Evolutionary conservation across 176 grass and related monocot species (phyloP).

Genomic region (Cenchrus americanus): DNA sequence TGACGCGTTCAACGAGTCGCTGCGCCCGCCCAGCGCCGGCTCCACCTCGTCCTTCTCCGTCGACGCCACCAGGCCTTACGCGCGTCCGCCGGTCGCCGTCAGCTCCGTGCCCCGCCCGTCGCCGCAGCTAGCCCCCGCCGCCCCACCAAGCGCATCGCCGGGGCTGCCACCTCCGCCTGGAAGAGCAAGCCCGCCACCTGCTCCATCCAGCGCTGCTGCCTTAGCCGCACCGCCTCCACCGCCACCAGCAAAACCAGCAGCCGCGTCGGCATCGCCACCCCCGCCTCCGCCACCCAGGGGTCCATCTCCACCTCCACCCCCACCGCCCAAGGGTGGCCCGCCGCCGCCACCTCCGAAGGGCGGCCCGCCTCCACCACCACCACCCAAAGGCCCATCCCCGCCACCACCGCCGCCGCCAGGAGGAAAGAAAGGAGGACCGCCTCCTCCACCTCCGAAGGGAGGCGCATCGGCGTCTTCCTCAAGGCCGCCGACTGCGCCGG

Average conservation of each 20-base stretch:
- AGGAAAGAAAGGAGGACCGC: conserved; percentile 57
- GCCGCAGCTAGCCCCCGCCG: conserved; percentile 27
- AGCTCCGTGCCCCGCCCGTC: conserved; percentile 30
- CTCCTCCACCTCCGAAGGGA: conserved; percentile 60
- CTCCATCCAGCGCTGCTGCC: background rate
- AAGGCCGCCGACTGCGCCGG: conserved; percentile 66
- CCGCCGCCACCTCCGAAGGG: conserved; percentile 51
- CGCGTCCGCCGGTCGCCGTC: conserved; percentile 31
- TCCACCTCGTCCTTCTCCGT: conserved; percentile 52
- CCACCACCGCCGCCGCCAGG: conserved; percentile 54
- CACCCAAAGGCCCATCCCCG: conserved; percentile 51
- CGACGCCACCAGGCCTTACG: background rate
- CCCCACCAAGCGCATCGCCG: conserved; percentile 27
- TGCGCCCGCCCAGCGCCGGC: conserved; percentile 37
- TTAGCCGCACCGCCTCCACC: conserved; percentile 33
- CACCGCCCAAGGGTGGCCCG: conserved; percentile 15
- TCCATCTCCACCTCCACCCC: conserved; percentile 35
- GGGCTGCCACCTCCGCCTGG: conserved; percentile 39
- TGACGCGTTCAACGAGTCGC: conserved; percentile 47
- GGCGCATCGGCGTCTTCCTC: conserved; percentile 45
- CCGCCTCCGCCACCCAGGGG: conserved; percentile 44
- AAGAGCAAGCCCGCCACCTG: conserved; percentile 37
- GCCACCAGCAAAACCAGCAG: conserved; percentile 45
- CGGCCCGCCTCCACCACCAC: conserved; percentile 54
- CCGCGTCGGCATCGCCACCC: conserved; percentile 33